Conservation (phyloP, 805 yeast species). For the Blastobotrys mokoenaii region DNA sequence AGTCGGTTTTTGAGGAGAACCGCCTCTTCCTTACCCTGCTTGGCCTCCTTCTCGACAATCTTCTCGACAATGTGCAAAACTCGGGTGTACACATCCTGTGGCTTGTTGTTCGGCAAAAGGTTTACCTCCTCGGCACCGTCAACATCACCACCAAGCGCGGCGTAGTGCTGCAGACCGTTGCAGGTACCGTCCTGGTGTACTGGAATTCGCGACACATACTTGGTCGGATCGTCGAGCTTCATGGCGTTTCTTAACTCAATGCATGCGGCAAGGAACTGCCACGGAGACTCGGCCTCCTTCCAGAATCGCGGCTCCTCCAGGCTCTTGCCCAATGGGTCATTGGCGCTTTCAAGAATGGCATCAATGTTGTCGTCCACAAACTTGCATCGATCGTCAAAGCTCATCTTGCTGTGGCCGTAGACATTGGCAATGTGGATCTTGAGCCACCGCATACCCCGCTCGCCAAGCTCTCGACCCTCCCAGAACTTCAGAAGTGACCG, state of each 20-base stretch:
- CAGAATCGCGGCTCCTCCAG: conserved; percentile 37
- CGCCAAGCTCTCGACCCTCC: conserved; percentile 50
- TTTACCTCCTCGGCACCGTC: conserved; percentile 61
- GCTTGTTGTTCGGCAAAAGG: conserved; percentile 44
- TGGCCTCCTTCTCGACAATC: conserved; percentile 40
- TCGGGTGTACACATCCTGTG: conserved; percentile 53
- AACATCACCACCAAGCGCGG: conserved; percentile 60
- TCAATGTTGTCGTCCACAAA: conserved; percentile 43
- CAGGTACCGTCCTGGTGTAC: conserved; percentile 65
- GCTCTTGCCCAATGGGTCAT: conserved; percentile 36
- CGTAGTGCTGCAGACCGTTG: conserved; percentile 62
- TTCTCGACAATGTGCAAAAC: conserved; percentile 44
- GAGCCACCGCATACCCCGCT: conserved; percentile 47
- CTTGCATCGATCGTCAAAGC: conserved; percentile 41
- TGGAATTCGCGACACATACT: conserved; percentile 43
- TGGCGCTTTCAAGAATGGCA: conserved; percentile 37
- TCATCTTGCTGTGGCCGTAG: conserved; percentile 48
- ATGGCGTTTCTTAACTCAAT: conserved; percentile 45
- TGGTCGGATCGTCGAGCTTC: conserved; percentile 40
- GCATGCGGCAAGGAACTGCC: conserved; percentile 53
- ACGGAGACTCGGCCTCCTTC: conserved; percentile 51
- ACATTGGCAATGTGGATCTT: conserved; percentile 56
- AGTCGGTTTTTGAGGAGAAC: conserved; percentile 50
- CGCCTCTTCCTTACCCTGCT: conserved; percentile 24
- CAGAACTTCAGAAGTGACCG: conserved; percentile 51